Evolutionary conservation across 139 green algal genomes (phyloP), one percentile per base, ranked within the genome.

Genomic region (Volvox reticuliferus): DNA sequence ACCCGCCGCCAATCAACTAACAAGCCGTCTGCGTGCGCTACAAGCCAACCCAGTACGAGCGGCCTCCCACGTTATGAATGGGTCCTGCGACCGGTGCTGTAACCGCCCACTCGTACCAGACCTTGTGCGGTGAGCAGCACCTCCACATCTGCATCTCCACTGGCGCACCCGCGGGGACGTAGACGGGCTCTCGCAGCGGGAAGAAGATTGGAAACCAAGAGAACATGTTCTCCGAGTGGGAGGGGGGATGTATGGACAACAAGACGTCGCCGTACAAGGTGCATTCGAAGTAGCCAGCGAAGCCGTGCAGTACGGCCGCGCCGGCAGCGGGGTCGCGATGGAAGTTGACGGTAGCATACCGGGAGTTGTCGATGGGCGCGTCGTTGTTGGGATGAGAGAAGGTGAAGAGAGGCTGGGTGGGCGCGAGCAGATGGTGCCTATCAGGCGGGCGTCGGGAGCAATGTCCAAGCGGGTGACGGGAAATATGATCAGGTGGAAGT

Each of bases 171-270:
- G 95, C 86, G 14, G 94, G 88, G 76, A 98, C 75, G 77, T 96
- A 93, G 19, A 99, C 79, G 0, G 98, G 97, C 65, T 96, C 87
- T 12, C 93, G 86, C 44, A 99, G 86, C 13, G 98, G 98, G 89
- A 99, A 99, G 94, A 97, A 99, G 92, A 99, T 99, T 55, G 98
- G 97, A 93, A 99, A 99, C 98, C 97, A 99, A 87, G 62, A 94
- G 91, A 95, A 96, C 97, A 99, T 99, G 94, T 96, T 95, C 0
- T 85, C 61, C 14, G 32, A 69, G 87, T 91, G 87, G 21, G 93
- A 99, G 36, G 95, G 87, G 1, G 98, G 98, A 86, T 98, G 94
- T 35, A 97, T 99, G 93, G 95, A 97, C 19, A 99, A 95, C 80
- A 93, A 88, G 35, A 99, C 96, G 67, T 97, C 93, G 32, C 36